Evolutionary conservation across 768 basidiomycete genomes (phyloP), one percentile per base, ranked within the genome.

Genomic region (Amanita phalloides): DNA sequence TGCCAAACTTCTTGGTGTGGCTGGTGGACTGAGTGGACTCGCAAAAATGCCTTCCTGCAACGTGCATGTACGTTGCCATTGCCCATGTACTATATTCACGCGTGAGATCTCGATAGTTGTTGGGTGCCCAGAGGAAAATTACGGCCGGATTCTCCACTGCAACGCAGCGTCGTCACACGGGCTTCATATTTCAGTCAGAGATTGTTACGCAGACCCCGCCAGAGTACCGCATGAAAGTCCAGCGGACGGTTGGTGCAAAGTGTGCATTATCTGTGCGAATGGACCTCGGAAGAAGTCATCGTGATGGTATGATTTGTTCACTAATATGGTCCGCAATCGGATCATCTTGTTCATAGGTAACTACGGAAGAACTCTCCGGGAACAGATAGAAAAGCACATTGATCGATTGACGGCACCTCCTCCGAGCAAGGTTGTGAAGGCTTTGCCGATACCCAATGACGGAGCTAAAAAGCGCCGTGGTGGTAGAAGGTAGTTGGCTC

Each of bases 31-130:
- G 23, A 78, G 76, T 39, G 90, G 88, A 0, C 77, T 98, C 33
- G 86, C 88, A 41, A 93, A 94, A 66, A 93, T 96, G 81, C 96
- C 96, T 10, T 74, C 89, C 6, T 93, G 92, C 66, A 98, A 98
- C 66, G 89, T 95, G 54, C 86, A 92, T 70, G 92, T 95, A 61
- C 48, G 90, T 39, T 42, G 28, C 41, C 50, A 17, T n/a, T 50
- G 5, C 37, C 33, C 4, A 38, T 44, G 6, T 36, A 11, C 10
- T 39, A 11, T 37, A 23, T 33, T 33, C 17, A 38, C 0, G 55
- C 7, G 35, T 53, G 35, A 53, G 37, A 30, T 5, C 49, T 37
- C 30, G 41, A 1, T 60, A 95, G 91, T 81, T 98, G 17, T 84
- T 98, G 23, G 96, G 96, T 35, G 93, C 94, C 1, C 87, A 93